Evolutionary conservation across 208 protist species (phyloP), one percentile per base, ranked within the genome.

Genomic region (Porcisia deanei): DNA sequence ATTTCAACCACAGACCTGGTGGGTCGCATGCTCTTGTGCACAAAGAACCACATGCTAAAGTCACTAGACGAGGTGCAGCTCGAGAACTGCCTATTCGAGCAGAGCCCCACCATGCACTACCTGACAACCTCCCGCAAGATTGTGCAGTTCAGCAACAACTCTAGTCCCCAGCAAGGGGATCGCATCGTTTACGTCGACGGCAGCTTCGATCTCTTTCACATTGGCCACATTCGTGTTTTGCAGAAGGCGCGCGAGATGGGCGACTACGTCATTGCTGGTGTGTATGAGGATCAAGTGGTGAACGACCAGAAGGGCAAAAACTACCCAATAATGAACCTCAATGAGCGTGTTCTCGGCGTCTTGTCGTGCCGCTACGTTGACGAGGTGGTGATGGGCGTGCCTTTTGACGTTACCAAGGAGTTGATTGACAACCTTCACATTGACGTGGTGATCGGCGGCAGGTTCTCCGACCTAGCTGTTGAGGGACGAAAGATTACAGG

Each of bases 1-100:
- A 98, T 99, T 34, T 99, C 96, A 14, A 99, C 99, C 9, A 99
- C 99, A 3, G 98, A 99, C 77, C 74, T 99, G 12, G 96, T 99
- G 22, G 97, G 97, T 14, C 94, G 99, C 74, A 98, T 99, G 98
- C 89, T 99, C 10, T 86, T 98, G 30, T 90, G 98, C 78, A 98
- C 96, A 2, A 98, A 94, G 65, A 81, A 79, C 22, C 92, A 91
- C 78, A 73, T 88, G 71, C 69, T 94, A 18, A 69, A 76, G 49
- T 80, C 81, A 4, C 37, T 79, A 25, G 85, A 91, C 52, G 86
- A 90, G 53, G 73, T 87, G 49, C 75, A 81, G 52, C 58, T 91
- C 10, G 87, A 92, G 52, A 72, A 60, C 54, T 75, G 75, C 55
- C 72, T 75, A 1, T 58, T 71, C 53, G 85, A 80, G 59, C n/a